phyloP scores from a whole-genome alignment of 805 yeast species.

The Candida stauntonica region DNA sequence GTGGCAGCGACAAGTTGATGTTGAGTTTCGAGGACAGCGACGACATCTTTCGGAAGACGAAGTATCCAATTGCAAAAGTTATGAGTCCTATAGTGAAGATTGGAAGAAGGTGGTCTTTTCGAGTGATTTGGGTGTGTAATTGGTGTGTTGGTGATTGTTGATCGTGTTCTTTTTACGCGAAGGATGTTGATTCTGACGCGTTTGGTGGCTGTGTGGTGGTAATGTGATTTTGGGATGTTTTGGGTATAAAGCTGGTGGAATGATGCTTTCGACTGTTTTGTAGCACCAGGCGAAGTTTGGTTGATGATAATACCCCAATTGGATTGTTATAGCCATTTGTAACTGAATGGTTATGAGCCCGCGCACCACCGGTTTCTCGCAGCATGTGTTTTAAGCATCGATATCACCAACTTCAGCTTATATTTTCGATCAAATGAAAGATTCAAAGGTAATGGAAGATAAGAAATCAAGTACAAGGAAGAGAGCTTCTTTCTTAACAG shows the following conservation, averaged over 20 bases:
- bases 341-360: too few relatives aligned
- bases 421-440: too few relatives aligned
- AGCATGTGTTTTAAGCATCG: too few relatives aligned
- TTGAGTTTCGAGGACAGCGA: conserved; percentile 17
- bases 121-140: too few relatives aligned
- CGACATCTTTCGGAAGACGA: conserved; percentile 23
- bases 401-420: too few relatives aligned
- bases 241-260: too few relatives aligned
- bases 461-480: conserved; percentile 13
- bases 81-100: conserved; percentile 23
- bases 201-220: not conserved
- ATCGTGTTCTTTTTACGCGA: not conserved
- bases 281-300: too few relatives aligned
- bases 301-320: too few relatives aligned
- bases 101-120: not conserved
- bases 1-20: conserved; percentile 34
- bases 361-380: too few relatives aligned
- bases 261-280: too few relatives aligned
- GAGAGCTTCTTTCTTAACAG: conserved; percentile 24
- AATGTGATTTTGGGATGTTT: not conserved
- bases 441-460: not conserved
- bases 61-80: conserved; percentile 21
- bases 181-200: not conserved
- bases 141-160: too few relatives aligned
- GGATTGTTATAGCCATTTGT: too few relatives aligned